Percentiles rank a stretch among this genome's conserved stretches.
Conservation (phyloP, 1,284 basidiomycete genomes). For the Puccinia hordei region DNA sequence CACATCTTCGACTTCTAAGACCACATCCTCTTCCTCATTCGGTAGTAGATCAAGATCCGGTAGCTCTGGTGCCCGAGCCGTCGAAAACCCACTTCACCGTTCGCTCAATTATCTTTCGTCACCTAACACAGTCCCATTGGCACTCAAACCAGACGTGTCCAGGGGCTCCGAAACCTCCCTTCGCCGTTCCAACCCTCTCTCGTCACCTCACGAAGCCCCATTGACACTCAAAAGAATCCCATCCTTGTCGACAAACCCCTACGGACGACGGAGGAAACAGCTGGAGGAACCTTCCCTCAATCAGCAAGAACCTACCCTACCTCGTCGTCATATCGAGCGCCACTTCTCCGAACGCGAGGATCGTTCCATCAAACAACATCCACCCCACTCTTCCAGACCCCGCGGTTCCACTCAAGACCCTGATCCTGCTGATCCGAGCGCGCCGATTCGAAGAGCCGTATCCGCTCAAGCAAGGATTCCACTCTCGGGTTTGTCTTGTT, state of each 20-base stretch:
- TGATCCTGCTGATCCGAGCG: not conserved
- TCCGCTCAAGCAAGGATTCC: conserved; percentile 33
- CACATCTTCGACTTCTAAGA: not conserved
- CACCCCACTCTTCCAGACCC: not conserved
- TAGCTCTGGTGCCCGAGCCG: not conserved
- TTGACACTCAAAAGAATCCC: conserved; percentile 24
- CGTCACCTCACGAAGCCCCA: not conserved
- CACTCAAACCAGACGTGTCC: too few relatives aligned
- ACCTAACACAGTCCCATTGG: too few relatives aligned
- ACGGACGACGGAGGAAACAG: conserved; percentile 5
- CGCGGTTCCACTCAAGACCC: not conserved
- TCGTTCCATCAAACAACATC: not conserved
- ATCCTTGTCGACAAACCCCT: conserved; percentile 33
- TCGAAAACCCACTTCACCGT: too few relatives aligned
- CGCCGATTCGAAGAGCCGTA: not conserved
- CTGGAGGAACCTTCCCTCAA: not conserved
- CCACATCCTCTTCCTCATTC: not conserved
- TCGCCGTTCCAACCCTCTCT: not conserved
- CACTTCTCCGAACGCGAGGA: not conserved
- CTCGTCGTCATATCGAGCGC: not conserved
- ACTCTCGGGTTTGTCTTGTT: conserved; percentile 11
- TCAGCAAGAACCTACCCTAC: not conserved
- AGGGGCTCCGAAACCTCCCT: not conserved
- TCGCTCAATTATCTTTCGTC: too few relatives aligned
- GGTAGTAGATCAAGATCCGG: not conserved